Evolutionary conservation across 2,329 filamentous ascomycete species (phyloP).

Genomic region (Colletotrichum shisoi): DNA sequence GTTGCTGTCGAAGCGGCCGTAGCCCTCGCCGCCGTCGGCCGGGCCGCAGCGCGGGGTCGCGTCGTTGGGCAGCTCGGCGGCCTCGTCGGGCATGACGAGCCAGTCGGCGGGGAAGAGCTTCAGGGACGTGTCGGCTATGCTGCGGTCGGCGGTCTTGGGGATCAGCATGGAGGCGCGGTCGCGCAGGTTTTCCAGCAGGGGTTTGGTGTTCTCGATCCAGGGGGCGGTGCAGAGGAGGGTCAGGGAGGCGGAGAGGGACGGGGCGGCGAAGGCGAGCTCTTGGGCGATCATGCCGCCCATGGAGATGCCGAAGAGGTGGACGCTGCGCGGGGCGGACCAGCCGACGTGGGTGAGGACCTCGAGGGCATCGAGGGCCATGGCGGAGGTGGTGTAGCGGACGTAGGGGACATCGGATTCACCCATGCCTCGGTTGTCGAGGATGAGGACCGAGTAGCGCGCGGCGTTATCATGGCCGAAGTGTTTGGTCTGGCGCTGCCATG

Average conservation of each 20-base stretch:
- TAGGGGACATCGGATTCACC: conserved; percentile 81
- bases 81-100: conserved; percentile 67
- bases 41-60: conserved; percentile 53
- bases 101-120: conserved; percentile 73
- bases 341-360: conserved; percentile 74
- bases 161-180: conserved; percentile 66
- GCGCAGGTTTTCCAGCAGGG: conserved; percentile 71
- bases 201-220: conserved; percentile 65
- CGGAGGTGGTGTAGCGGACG: conserved; percentile 78
- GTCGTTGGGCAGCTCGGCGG: conserved; percentile 57
- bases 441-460: conserved; percentile 73
- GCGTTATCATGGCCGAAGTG: conserved; percentile 78
- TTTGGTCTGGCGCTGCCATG: conserved; percentile 84
- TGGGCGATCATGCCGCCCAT: conserved; percentile 95
- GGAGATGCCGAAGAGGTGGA: conserved; percentile 78
- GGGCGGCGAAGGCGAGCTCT: conserved; percentile 70
- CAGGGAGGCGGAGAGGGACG: conserved; percentile 63
- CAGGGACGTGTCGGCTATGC: conserved; percentile 69
- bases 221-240: conserved; percentile 70
- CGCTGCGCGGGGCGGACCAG: conserved; percentile 65
- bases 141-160: conserved; percentile 74
- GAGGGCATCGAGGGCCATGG: conserved; percentile 81
- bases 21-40: conserved; percentile 45
- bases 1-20: conserved; percentile 72
- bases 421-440: conserved; percentile 86